Evolutionary conservation across 164 flowering plant species (phyloP).

Genomic region (Kalanchoe fedtschenkoi): DNA sequence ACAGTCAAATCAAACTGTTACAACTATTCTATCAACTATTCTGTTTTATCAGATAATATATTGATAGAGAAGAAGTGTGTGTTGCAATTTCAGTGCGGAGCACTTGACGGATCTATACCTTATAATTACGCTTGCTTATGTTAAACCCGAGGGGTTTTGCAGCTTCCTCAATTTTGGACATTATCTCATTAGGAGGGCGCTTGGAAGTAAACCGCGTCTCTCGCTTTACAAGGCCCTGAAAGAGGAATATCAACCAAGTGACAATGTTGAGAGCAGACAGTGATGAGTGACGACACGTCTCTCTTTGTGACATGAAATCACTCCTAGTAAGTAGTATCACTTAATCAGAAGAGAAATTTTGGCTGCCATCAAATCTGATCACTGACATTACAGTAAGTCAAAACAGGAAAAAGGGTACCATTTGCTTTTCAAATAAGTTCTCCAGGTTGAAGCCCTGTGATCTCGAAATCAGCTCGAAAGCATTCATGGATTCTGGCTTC

Average conservation of each 20-base stretch:
- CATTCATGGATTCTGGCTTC: slow-evolving; percentile 83
- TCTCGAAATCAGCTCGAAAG: slow-evolving; percentile 83
- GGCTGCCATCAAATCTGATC: not conserved
- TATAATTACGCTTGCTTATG: slow-evolving; percentile 71
- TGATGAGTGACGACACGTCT: not conserved
- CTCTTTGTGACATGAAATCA: too few species aligned
- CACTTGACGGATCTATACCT: slow-evolving; percentile 30
- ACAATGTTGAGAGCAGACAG: not conserved
- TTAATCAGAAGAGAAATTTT: not conserved
- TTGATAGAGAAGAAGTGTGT: not conserved
- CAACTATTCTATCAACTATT: not conserved
- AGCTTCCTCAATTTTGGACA: slow-evolving; percentile 85
- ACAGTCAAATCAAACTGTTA: not conserved
- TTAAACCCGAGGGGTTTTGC: slow-evolving; percentile 94
- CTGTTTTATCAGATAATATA: not conserved
- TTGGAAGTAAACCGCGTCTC: slow-evolving; percentile 85
- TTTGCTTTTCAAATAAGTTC: slow-evolving; percentile 65
- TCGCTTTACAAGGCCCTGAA: slow-evolving; percentile 59
- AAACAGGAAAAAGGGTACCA: slow-evolving; percentile 24
- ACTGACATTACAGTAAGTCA: too few species aligned
- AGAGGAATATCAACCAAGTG: not conserved
- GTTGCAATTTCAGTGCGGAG: not conserved
- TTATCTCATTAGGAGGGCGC: slow-evolving; percentile 69
- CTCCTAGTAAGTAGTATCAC: not conserved
- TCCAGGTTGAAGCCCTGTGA: slow-evolving; percentile 74